These are phyloP conservation scores for Lagenaria siceraria DNA, from an alignment of 306 rosid genomes.

Conservation along the genomic window DNA sequence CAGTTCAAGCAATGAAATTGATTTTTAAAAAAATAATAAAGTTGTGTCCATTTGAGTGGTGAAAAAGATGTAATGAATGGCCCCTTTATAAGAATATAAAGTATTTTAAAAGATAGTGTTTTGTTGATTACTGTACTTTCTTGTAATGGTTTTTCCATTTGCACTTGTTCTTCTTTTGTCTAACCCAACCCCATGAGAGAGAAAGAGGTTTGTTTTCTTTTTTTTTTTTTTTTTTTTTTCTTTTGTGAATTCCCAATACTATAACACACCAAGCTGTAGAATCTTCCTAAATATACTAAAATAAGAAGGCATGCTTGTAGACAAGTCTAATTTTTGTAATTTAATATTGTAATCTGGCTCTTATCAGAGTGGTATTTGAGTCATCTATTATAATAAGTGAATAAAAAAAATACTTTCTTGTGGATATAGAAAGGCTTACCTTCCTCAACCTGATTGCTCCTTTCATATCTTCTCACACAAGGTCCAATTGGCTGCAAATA, in stretches of 20 bases:
- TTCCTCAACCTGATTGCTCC: slow-evolving; percentile 4
- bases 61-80: slow-evolving; percentile 4
- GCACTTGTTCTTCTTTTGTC: neutral
- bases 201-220: neutral
- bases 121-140: slow-evolving; percentile 6
- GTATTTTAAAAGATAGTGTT: slow-evolving; percentile 3
- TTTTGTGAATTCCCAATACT: neutral
- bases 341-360: neutral
- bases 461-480: neutral
- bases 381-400: neutral
- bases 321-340: neutral
- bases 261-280: neutral
- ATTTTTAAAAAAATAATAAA: too few species aligned
- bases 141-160: slow-evolving; percentile 3
- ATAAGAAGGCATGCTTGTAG: neutral
- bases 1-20: neutral
- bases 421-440: slow-evolving; percentile 2
- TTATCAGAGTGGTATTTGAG: slow-evolving; percentile 2
- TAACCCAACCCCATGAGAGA: neutral
- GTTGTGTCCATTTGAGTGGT: slow-evolving; percentile 3
- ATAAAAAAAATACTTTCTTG: neutral
- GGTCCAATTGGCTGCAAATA: neutral
- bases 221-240: neutral
- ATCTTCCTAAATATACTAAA: slow-evolving; percentile 1
- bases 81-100: slow-evolving; percentile 1